phyloP scores from a whole-genome alignment of 768 basidiomycete genomes.

The Mycena chlorophos region DNA sequence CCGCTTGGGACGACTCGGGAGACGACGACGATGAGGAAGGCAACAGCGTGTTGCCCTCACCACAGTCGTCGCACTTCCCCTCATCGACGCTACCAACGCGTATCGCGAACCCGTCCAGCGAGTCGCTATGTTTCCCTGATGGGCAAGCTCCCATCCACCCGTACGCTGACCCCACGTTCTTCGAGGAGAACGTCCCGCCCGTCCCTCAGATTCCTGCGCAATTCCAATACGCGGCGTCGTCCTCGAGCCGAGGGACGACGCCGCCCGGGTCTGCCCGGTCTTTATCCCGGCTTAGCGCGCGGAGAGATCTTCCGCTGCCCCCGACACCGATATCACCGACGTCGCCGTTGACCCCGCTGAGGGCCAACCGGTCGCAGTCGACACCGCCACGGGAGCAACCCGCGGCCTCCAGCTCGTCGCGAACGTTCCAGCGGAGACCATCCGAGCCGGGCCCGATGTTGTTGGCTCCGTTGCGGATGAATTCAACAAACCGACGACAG shows the following conservation, averaged over 20 bases:
- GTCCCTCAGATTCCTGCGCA: conserved; percentile 38
- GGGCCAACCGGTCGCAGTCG: conserved; percentile 36
- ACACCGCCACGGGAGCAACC: conserved; percentile 34
- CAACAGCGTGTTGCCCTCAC: conserved; percentile 8
- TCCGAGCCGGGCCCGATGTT: conserved; percentile 19
- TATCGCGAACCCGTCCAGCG: conserved; percentile 46
- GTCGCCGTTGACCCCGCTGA: conserved; percentile 22
- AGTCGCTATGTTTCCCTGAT: conserved; percentile 46
- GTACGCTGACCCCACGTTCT: conserved; percentile 45
- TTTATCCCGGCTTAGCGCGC: conserved; percentile 6
- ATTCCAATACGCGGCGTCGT: conserved; percentile 25
- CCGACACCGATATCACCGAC: conserved; percentile 10
- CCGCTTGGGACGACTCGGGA: conserved; percentile 31
- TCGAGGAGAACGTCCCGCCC: conserved; percentile 35
- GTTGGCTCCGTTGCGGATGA: not conserved
- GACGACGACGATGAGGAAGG: conserved; percentile 33
- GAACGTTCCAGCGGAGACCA: conserved; percentile 16
- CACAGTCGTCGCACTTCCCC: conserved; percentile 27
- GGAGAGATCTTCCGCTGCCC: conserved; percentile 21
- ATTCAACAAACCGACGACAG: not conserved
- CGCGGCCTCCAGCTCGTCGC: no score
- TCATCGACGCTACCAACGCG: conserved; percentile 30
- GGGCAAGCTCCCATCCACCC: conserved; percentile 47
- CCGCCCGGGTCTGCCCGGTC: conserved; percentile 17
- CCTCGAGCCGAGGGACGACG: conserved; percentile 16